Conservation (phyloP, 2,329 filamentous ascomycete species). For the Sarocladium oryzae region DNA sequence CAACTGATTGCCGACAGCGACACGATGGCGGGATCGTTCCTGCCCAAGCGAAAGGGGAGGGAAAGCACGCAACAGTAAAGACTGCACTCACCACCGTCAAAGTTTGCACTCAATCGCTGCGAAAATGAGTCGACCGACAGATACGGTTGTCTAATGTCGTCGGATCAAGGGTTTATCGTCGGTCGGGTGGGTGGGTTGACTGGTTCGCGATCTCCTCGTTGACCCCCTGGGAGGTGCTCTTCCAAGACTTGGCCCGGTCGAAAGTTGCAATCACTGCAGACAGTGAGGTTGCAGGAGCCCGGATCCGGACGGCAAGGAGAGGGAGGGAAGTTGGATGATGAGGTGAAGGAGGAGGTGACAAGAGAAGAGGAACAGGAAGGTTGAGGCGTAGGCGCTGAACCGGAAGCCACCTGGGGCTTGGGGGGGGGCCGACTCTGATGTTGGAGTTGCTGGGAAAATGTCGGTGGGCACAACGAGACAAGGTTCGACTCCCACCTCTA, state of each 20-base stretch:
- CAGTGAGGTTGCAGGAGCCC: slow-evolving; percentile 5
- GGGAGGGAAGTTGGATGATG: slow-evolving; percentile 8
- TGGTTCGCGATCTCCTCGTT: slow-evolving; percentile 8
- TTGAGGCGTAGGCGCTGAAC: not conserved
- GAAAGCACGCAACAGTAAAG: not conserved
- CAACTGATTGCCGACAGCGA: too few species aligned
- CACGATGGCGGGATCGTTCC: too few species aligned
- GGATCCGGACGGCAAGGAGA: not conserved
- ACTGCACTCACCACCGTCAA: not conserved
- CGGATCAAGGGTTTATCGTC: not conserved
- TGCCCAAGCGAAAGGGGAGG: not conserved
- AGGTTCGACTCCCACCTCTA: too few species aligned
- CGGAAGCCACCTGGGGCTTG: slow-evolving; percentile 2
- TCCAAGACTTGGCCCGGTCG: slow-evolving; percentile 7
- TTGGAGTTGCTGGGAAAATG: too few species aligned
- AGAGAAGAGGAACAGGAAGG: slow-evolving; percentile 9
- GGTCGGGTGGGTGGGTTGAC: not conserved
- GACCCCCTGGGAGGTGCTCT: slow-evolving; percentile 2
- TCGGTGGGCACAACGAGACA: too few species aligned
- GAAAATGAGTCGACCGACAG: not conserved
- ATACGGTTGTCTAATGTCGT: not conserved
- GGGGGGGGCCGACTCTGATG: not conserved
- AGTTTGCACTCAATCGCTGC: not conserved
- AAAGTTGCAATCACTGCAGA: slow-evolving; percentile 1
- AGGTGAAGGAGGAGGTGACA: slow-evolving; percentile 3